Percentiles rank a stretch among this genome's conserved stretches.
Conservation (phyloP, 495 filamentous ascomycete species). For the Penicillium taxi region DNA sequence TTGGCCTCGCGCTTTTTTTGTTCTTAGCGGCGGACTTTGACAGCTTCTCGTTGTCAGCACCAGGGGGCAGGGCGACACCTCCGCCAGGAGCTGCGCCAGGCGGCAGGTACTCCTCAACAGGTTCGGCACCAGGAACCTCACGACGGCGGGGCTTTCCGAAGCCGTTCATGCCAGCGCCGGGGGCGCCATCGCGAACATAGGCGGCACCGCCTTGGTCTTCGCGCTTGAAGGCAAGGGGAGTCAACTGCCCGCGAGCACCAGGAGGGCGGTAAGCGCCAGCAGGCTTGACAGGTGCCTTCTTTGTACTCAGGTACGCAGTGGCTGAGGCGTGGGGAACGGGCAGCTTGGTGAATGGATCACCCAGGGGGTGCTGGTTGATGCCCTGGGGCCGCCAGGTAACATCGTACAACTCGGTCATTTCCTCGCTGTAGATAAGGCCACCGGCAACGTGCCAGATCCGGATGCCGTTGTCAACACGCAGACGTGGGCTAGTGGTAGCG, state of each 20-base stretch:
- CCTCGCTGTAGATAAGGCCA: conserved; percentile 86
- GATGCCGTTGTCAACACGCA: conserved; percentile 93
- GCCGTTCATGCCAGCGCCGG: conserved; percentile 57
- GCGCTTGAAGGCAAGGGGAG: conserved; percentile 90
- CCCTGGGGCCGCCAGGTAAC: conserved; percentile 81
- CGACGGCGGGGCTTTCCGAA: conserved; percentile 66
- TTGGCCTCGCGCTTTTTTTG: conserved; percentile 95
- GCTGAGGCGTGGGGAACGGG: conserved; percentile 82
- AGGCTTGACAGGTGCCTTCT: conserved; percentile 89
- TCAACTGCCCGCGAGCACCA: conserved; percentile 82
- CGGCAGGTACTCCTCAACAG: conserved; percentile 51
- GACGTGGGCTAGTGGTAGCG: conserved; percentile 86
- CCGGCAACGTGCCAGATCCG: conserved; percentile 93
- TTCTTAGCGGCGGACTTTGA: conserved; percentile 91
- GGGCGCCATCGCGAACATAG: conserved; percentile 72
- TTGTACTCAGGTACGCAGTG: conserved; percentile 67
- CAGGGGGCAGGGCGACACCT: conserved; percentile 52
- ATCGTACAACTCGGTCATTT: conserved; percentile 88
- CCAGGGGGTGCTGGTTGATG: conserved; percentile 48
- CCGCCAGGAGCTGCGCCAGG: conserved; percentile 64
- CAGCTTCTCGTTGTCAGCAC: conserved; percentile 55
- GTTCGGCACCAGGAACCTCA: conserved; percentile 73
- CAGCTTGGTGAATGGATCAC: conserved; percentile 67
- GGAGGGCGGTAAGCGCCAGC: conserved; percentile 93
- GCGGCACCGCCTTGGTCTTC: conserved; percentile 95